phyloP scores from a whole-genome alignment of 2,329 filamentous ascomycete genomes.

The Teratosphaeria viscida region DNA sequence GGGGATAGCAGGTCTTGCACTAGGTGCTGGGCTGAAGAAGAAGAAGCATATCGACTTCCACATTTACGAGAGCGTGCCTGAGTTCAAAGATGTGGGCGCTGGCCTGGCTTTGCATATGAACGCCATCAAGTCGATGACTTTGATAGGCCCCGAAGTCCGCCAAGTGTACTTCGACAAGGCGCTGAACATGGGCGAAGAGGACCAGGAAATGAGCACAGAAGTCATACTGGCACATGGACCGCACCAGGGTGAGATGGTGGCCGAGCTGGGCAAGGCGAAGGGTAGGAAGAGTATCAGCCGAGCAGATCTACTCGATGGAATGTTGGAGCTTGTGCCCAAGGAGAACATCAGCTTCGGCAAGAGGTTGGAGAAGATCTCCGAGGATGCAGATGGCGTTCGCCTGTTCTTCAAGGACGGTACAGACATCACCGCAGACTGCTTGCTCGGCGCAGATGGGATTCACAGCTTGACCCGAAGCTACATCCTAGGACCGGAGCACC shows the following conservation, averaged over 20 bases:
- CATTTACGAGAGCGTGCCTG: conserved; percentile 40
- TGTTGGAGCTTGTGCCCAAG: conserved; percentile 36
- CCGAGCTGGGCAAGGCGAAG: conserved; percentile 26
- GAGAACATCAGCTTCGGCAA: conserved; percentile 36
- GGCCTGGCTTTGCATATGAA: conserved; percentile 44
- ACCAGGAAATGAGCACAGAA: conserved; percentile 23
- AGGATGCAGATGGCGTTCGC: conserved; percentile 20
- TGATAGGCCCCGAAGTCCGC: conserved; percentile 26
- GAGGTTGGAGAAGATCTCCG: conserved; percentile 28
- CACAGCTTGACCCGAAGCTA: conserved; percentile 37
- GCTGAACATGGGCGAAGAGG: conserved; percentile 35
- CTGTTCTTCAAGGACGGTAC: conserved; percentile 41
- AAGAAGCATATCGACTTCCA: conserved; percentile 36
- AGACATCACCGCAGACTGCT: conserved; percentile 33
- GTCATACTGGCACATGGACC: conserved; percentile 25
- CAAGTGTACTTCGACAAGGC: conserved; percentile 40
- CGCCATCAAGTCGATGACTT: conserved; percentile 40
- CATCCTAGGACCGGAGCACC: conserved; percentile 30
- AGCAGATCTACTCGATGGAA: conserved; percentile 40
- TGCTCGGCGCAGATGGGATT: conserved; percentile 46
- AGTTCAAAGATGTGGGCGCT: conserved; percentile 39
- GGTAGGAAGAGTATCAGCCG: conserved; percentile 32
- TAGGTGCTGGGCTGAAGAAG: conserved; percentile 37
- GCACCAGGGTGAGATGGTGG: conserved; percentile 33
- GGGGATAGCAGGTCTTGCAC: conserved; percentile 41